These are phyloP conservation scores for Trichoderma cornu-damae DNA, from an alignment of 2,329 filamentous ascomycete genomes.

Conservation along the genomic window DNA sequence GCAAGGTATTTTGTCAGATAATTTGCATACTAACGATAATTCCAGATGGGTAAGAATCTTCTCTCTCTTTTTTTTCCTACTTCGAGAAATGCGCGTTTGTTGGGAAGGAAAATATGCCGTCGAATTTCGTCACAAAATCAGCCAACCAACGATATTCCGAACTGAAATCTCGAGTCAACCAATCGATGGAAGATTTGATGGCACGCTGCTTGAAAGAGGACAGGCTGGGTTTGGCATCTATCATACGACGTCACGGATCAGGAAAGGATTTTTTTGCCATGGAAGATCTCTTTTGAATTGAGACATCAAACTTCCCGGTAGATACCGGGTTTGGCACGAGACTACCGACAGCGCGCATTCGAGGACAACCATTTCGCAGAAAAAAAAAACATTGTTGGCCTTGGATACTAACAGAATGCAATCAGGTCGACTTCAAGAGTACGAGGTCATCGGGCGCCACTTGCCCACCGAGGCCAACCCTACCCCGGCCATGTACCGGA, in stretches of 20 bases:
- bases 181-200: background rate
- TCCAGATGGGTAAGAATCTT: slow-evolving; percentile 57
- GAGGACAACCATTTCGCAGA: background rate
- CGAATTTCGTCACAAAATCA: slow-evolving; percentile 1
- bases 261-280: background rate
- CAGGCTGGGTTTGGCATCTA: background rate
- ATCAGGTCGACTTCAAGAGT: slow-evolving; percentile 98
- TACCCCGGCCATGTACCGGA: slow-evolving; percentile 97
- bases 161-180: background rate
- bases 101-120: slow-evolving; percentile 4
- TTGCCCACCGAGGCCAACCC: slow-evolving; percentile 96
- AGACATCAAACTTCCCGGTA: background rate
- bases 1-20: slow-evolving; percentile 35
- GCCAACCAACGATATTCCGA: background rate
- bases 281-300: background rate
- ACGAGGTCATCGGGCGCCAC: slow-evolving; percentile 99
- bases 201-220: background rate
- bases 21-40: slow-evolving; percentile 35
- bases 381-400: background rate
- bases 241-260: background rate
- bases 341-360: slow-evolving; percentile 13
- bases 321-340: background rate
- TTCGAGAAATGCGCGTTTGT: slow-evolving; percentile 18
- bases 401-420: slow-evolving; percentile 30
- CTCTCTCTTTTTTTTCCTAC: background rate